These are phyloP conservation scores for Lactarius hatsudake DNA, from an alignment of 768 basidiomycete species.

Conservation along the genomic window DNA sequence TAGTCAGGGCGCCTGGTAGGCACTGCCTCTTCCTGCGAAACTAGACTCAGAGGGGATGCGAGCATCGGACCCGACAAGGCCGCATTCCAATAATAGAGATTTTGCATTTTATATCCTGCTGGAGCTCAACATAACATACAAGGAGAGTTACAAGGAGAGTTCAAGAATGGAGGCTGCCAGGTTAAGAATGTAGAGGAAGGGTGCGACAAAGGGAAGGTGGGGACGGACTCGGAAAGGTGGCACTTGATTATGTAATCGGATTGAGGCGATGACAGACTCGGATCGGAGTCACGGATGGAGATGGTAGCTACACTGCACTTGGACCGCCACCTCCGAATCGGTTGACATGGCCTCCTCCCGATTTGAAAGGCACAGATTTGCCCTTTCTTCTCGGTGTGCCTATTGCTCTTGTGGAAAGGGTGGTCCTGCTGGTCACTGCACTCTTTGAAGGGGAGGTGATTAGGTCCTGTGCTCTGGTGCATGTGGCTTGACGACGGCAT, in stretches of 20 bases:
- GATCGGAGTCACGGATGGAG: too few species aligned
- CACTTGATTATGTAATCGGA: neutral
- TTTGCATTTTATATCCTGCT: neutral
- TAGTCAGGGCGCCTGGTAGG: neutral
- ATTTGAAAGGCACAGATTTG: neutral
- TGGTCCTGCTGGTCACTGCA: too few species aligned
- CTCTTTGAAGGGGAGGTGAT: too few species aligned
- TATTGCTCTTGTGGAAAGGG: neutral
- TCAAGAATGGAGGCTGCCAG: neutral
- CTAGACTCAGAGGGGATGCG: neutral
- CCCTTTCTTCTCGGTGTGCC: neutral
- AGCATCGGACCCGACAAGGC: neutral
- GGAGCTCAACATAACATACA: neutral
- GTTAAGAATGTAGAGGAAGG: neutral
- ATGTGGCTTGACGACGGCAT: neutral
- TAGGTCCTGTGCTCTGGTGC: neutral
- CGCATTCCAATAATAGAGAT: neutral
- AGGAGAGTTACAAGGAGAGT: neutral
- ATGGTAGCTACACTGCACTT: neutral
- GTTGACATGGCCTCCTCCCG: too few species aligned
- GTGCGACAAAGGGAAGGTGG: neutral
- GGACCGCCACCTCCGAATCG: neutral
- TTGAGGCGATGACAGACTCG: neutral
- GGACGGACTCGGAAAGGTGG: too few species aligned
- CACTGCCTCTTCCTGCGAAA: neutral